Base-by-base conservation (phyloP, 225 moss, liverwort and hornwort species). In the Polytrichum formosum region DNA sequence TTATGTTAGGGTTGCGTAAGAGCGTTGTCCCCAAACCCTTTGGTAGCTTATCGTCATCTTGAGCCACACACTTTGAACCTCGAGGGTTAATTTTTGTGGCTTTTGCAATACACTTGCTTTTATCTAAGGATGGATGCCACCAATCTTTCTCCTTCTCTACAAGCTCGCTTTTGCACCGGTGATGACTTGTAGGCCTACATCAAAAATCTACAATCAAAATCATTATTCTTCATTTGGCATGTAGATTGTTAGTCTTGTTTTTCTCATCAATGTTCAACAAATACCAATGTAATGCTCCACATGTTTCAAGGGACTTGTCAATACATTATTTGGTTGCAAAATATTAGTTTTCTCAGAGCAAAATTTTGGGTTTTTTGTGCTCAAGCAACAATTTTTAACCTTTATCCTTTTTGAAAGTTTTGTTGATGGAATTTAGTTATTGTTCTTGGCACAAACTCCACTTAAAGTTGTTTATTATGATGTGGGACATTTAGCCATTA, bases 81-180 rank as follows among this genome's bases (percentile, higher is more conserved):
- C 7, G 67, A 0, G 66, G 20, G 1, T 4, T 30, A 4, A 25
- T 1, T 4, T 13, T 46, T 31, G 7, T 33, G 23, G 9, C 9
- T 1, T 4, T 26, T 8, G 23, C 26, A 0, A 37, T 18, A 1
- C 70, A 75, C 30, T 1, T 67, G 1, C 82, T 83, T 9, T 83
- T 72, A 18, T 85, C 79, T 2, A 84, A 63, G 0, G 89, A 76
- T 1, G 85, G 87, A 27, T 84, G 85, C 71, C 93, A 88, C 77
- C 83, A 88, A 0, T 80, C 79, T 26, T 82, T 79, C n/a, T 72
- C 81, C 23, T 73, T 80, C 7, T 76, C 33, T 30, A 77, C 64
- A 26, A 35, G 67, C 71, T 84, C 84, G 30, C 46, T 21, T 55
- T 83, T 80, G 66, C 91, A 90, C 2, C 76, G 72, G 18, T 86